Evolutionary conservation across 2,329 filamentous ascomycete genomes (phyloP).

Genomic region (Nannizziopsis barbatae): DNA sequence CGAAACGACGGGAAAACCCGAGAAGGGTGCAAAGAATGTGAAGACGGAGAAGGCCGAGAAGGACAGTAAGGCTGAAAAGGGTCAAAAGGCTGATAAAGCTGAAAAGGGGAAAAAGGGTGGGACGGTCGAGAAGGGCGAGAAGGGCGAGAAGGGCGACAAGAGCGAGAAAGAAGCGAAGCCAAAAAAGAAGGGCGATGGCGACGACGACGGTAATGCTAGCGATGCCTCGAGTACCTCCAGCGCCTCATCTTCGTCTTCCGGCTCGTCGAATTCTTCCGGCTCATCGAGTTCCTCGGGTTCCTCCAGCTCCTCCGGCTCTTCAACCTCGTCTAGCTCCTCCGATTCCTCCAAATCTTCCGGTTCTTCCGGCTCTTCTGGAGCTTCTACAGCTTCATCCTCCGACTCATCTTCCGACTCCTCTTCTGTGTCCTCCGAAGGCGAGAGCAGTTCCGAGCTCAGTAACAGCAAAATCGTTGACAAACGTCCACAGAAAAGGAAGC

Average conservation of each 20-base stretch:
- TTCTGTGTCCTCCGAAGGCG: slow-evolving; percentile 37
- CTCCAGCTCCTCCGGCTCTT: neutral
- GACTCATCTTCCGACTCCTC: slow-evolving; percentile 30
- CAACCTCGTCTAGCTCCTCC: slow-evolving; percentile 2
- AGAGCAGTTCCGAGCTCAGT: slow-evolving; percentile 30
- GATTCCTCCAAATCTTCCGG: slow-evolving; percentile 23
- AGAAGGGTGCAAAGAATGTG: no score
- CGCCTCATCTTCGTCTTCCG: no score
- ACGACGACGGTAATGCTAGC: neutral
- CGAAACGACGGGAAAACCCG: slow-evolving; percentile 12
- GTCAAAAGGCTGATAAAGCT: slow-evolving; percentile 16
- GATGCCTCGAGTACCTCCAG: neutral
- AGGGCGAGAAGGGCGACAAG: slow-evolving; percentile 16
- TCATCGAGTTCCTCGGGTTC: slow-evolving; percentile 7
- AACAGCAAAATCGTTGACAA: neutral
- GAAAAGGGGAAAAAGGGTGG: slow-evolving; percentile 11
- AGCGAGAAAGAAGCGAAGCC: slow-evolving; percentile 17
- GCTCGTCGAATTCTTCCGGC: neutral
- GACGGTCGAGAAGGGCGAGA: slow-evolving; percentile 16
- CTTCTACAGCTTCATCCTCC: slow-evolving; percentile 17
- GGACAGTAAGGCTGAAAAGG: slow-evolving; percentile 19
- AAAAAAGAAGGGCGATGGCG: slow-evolving; percentile 17
- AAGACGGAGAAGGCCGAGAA: slow-evolving; percentile 15
- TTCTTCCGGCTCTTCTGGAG: slow-evolving; percentile 20
- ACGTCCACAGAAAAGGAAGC: slow-evolving; percentile 46